These are phyloP conservation scores for Aquanectria penicillioides DNA, from an alignment of 2,329 filamentous ascomycete species.

Conservation along the genomic window DNA sequence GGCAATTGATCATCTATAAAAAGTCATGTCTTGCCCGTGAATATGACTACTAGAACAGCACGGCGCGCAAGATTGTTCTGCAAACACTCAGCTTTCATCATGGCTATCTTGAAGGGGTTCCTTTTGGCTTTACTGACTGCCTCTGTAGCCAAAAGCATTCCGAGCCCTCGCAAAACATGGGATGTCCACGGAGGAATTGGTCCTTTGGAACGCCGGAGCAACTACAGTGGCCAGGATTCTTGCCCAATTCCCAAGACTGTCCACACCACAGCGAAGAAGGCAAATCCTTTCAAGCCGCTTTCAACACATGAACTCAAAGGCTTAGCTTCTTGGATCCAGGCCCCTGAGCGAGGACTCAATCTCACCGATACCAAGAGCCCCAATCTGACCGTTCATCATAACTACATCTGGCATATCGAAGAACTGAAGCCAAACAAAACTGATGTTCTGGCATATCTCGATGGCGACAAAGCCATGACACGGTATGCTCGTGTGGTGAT, in stretches of 20 bases:
- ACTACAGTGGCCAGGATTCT: neutral
- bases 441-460: conserved; percentile 72
- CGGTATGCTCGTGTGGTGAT: conserved; percentile 29
- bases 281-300: conserved; percentile 14
- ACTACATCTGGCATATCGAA: conserved; percentile 33
- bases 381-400: conserved; percentile 20
- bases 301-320: neutral
- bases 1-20: no score
- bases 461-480: conserved; percentile 5
- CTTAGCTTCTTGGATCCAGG: conserved; percentile 9
- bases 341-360: conserved; percentile 23
- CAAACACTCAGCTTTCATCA: neutral
- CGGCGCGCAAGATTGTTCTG: neutral
- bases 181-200: conserved; percentile 7
- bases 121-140: neutral
- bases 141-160: neutral
- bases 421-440: conserved; percentile 64
- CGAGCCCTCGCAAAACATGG: conserved; percentile 1
- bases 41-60: no score
- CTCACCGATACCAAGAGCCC: conserved; percentile 23
- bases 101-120: neutral
- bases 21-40: no score
- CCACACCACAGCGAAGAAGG: conserved; percentile 9
- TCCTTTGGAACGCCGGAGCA: neutral
- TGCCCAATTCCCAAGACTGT: conserved; percentile 7